Conservation (phyloP, 176 grass and related monocot genomes). For the Phragmites australis region DNA sequence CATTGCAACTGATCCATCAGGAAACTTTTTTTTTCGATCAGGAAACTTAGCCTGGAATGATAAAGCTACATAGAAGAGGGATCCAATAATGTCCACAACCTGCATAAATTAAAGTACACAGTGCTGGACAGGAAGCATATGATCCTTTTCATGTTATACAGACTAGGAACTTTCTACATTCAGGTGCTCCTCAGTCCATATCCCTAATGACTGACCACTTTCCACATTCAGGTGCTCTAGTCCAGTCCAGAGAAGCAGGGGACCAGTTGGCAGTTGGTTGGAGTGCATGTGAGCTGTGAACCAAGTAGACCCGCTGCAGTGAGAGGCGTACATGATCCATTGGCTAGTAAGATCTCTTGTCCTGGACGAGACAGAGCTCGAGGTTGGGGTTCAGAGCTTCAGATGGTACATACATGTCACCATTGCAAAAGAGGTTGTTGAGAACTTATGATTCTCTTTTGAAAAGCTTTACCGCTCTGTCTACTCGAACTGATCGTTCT, state of each 20-base stretch:
- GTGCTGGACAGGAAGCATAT: not conserved
- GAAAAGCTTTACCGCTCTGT: slow-evolving; percentile 5
- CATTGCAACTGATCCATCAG: not conserved
- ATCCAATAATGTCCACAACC: not conserved
- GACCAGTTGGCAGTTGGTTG: slow-evolving; percentile 12
- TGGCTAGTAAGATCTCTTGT: slow-evolving; percentile 21
- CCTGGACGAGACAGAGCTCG: slow-evolving; percentile 10
- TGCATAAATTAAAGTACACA: not conserved
- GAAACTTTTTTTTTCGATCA: too few species aligned
- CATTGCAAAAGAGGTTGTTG: slow-evolving; percentile 17
- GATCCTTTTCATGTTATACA: slow-evolving; percentile 9
- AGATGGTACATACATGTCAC: not conserved
- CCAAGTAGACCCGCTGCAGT: not conserved
- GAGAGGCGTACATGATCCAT: slow-evolving; percentile 1
- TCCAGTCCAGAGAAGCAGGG: not conserved
- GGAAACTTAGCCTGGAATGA: too few species aligned
- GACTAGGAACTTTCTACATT: slow-evolving; percentile 27
- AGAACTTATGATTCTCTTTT: slow-evolving; percentile 20
- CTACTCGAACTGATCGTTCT: too few species aligned
- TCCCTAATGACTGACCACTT: not conserved
- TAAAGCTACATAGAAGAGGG: too few species aligned
- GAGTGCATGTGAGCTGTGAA: slow-evolving; percentile 41
- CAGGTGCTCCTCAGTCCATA: slow-evolving; percentile 31
- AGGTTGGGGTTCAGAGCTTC: slow-evolving; percentile 7
- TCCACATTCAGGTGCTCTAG: slow-evolving; percentile 14